These are phyloP conservation scores for Chytriomyces sp. DNA, from an alignment of 192 early-diverging fungal species.

Conservation along the genomic window DNA sequence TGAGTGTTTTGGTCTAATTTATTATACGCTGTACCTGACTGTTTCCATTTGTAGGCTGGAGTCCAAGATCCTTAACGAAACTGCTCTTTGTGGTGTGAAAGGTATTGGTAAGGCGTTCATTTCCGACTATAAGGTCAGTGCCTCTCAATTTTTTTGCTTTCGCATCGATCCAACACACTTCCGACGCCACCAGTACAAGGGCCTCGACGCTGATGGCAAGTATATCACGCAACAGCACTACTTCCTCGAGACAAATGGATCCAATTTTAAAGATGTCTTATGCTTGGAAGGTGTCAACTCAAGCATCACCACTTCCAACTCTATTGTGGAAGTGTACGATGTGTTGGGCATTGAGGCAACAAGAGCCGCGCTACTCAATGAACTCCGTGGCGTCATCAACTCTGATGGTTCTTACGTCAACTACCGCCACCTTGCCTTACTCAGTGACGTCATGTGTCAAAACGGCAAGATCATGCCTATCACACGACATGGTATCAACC, in stretches of 20 bases:
- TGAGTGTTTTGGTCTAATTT: constrained; percentile 11
- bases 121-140: constrained; percentile 40
- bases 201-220: constrained; percentile 23
- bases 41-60: constrained; percentile 59
- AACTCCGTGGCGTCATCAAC: constrained; percentile 91
- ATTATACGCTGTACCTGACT: neutral
- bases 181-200: constrained; percentile 22
- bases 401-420: constrained; percentile 97
- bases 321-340: constrained; percentile 85
- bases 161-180: neutral
- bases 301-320: constrained; percentile 85
- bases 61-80: constrained; percentile 80
- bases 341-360: constrained; percentile 98
- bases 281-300: constrained; percentile 81
- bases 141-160: neutral
- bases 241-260: constrained; percentile 92
- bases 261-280: constrained; percentile 86
- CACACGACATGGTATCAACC: constrained; percentile 97
- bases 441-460: constrained; percentile 96
- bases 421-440: constrained; percentile 93
- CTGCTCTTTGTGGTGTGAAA: constrained; percentile 85
- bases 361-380: constrained; percentile 84
- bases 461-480: constrained; percentile 94
- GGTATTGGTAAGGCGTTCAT: constrained; percentile 87
- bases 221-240: constrained; percentile 62